Evolutionary conservation across 495 filamentous ascomycete species (phyloP).

Genomic region (Daldinia concentrica): DNA sequence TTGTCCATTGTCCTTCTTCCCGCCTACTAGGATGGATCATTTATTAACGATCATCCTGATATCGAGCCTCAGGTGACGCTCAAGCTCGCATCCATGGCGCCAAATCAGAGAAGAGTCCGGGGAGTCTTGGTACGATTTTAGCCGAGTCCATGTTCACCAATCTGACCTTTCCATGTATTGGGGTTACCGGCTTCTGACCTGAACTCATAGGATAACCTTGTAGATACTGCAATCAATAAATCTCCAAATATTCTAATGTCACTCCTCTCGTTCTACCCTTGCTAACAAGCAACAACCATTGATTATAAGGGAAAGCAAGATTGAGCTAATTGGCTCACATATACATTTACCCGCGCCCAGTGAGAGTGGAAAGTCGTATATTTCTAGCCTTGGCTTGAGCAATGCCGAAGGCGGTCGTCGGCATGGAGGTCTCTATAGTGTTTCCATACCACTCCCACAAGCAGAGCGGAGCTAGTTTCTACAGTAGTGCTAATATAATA

Average conservation of each 20-base stretch:
- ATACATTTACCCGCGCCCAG: slow-evolving; percentile 36
- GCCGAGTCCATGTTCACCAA: neutral
- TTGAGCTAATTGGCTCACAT: slow-evolving; percentile 16
- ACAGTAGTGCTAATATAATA: slow-evolving; percentile 26
- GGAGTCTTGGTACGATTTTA: neutral
- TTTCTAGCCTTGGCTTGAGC: slow-evolving; percentile 28
- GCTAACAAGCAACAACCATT: neutral
- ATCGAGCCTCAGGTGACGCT: neutral
- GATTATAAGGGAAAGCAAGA: slow-evolving; percentile 5
- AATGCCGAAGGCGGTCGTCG: slow-evolving; percentile 33
- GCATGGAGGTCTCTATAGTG: slow-evolving; percentile 13
- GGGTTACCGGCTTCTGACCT: neutral
- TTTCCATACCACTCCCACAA: slow-evolving; percentile 10
- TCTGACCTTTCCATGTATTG: neutral
- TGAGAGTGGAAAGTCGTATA: slow-evolving; percentile 27
- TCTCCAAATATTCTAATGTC: slow-evolving; percentile 3
- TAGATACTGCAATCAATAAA: neutral
- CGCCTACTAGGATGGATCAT: neutral
- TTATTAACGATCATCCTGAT: neutral
- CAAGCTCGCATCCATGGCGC: neutral
- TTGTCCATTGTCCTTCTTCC: neutral
- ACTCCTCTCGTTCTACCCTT: slow-evolving; percentile 4
- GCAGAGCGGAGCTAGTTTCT: slow-evolving; percentile 28
- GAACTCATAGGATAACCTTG: neutral
- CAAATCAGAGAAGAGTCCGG: neutral